These are phyloP conservation scores for Yarrowia osloensis DNA, from an alignment of 805 yeast species.

Conservation along the genomic window DNA sequence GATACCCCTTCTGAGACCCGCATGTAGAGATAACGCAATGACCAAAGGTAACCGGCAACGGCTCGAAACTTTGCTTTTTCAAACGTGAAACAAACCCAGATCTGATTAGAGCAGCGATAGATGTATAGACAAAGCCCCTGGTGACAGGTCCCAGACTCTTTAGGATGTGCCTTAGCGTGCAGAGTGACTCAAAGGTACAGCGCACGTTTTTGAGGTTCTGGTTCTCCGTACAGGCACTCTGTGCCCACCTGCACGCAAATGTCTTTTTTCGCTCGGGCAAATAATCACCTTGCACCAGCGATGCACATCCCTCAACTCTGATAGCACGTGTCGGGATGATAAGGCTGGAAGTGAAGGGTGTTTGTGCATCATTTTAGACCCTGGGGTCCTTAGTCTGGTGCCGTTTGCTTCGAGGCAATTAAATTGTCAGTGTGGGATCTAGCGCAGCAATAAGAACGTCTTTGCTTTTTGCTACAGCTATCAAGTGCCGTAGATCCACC, in stretches of 20 bases:
- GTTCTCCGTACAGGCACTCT: too few species aligned
- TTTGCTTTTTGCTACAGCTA: neutral
- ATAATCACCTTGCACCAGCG: neutral
- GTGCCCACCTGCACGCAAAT: neutral
- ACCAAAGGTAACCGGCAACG: neutral
- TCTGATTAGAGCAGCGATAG: neutral
- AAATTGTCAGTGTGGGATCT: neutral
- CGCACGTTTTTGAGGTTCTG: neutral
- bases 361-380: neutral
- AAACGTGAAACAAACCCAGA: constrained; percentile 3
- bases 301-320: constrained; percentile 4
- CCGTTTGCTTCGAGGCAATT: constrained; percentile 1
- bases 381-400: neutral
- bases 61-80: neutral
- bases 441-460: neutral
- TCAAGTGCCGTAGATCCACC: neutral
- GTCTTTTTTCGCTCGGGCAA: neutral
- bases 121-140: neutral
- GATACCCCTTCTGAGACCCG: neutral
- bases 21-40: neutral
- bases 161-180: too few species aligned
- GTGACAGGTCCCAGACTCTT: neutral
- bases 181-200: neutral
- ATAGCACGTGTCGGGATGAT: constrained; percentile 6
- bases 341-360: neutral